These are phyloP conservation scores for Sisymbrium altissimum DNA, from an alignment of 345 rosid species.

Conservation along the genomic window DNA sequence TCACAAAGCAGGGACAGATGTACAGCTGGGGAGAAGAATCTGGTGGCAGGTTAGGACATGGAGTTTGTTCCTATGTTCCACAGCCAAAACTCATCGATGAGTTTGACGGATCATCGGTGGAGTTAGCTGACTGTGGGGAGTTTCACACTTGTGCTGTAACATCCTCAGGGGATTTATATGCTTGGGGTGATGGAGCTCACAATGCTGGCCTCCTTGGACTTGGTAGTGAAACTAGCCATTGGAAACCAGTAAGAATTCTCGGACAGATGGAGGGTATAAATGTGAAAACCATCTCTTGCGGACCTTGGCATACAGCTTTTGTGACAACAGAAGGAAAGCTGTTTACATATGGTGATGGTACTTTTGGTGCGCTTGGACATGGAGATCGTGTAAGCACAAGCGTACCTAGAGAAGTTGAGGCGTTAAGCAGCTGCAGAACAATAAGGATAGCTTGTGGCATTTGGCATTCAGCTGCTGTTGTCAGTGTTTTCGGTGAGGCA, in stretches of 20 bases:
- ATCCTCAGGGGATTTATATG: conserved; percentile 50
- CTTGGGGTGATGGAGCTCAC: conserved; percentile 57
- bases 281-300: conserved; percentile 54
- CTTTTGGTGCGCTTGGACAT: conserved; percentile 66
- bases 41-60: conserved; percentile 66
- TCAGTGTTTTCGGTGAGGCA: conserved; percentile 36
- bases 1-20: conserved; percentile 47
- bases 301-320: conserved; percentile 67
- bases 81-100: conserved; percentile 57
- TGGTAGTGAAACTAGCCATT: conserved; percentile 45
- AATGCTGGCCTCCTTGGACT: conserved; percentile 48
- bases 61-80: conserved; percentile 45
- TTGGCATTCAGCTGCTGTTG: conserved; percentile 73
- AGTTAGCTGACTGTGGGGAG: conserved; percentile 60
- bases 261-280: conserved; percentile 52
- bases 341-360: conserved; percentile 67
- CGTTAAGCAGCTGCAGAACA: conserved; percentile 45
- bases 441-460: conserved; percentile 52
- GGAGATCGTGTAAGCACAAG: conserved; percentile 47
- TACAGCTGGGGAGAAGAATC: conserved; percentile 57
- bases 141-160: conserved; percentile 63
- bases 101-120: conserved; percentile 41
- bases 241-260: conserved; percentile 47
- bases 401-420: conserved; percentile 59
- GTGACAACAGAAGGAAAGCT: conserved; percentile 52